Evolutionary conservation across 306 rosid genomes (phyloP), one percentile per base, ranked within the genome.

Genomic region (Lagenaria siceraria): DNA sequence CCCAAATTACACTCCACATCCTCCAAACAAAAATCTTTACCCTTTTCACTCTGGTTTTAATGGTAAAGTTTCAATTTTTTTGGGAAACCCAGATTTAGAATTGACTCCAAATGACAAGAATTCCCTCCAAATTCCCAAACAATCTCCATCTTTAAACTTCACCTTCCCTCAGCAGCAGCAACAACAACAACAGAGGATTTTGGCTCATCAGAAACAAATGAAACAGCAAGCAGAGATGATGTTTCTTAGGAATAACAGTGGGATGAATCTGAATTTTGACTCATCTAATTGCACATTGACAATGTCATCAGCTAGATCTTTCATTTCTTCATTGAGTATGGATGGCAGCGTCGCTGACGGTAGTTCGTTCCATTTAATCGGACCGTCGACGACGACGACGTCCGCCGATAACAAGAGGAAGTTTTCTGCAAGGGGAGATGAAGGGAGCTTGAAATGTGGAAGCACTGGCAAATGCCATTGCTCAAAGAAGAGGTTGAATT

Each of bases 271-370:
- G 85, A 96, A 88, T 76, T 96, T 96, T 64, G 99, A 96, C 70
- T 86, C 89, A 81, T 86, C 98, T 74, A 92, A 93, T 73, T 89
- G 97, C 86, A 92, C 97, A n/a, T 92, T 90, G 3, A 89, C 97
- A 82, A 88, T 95, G 90, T 90, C 99, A 52, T 96, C 99, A 21
- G 91, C 84, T 29, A 90, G 97, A 72, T 92, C 99, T 79, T 96
- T 96, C 84, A 86, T 96, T 81, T 96, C 99, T 51, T 96, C 99
- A 15, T 79, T 96, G 88, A 96, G 99, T 81, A 85, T 96, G 65
- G 99, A 96, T 56, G 96, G 96, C 76, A 96, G 99, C 15, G 97
- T 96, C 29, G 91, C 96, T 3, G 98, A 96, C 59, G 92, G 96
- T 52, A 92, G 86, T 82, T 61, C 97, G 46, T 92, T 96, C 83